These are phyloP conservation scores for Trametes sp. DNA, from an alignment of 1,284 basidiomycete species.

Conservation along the genomic window DNA sequence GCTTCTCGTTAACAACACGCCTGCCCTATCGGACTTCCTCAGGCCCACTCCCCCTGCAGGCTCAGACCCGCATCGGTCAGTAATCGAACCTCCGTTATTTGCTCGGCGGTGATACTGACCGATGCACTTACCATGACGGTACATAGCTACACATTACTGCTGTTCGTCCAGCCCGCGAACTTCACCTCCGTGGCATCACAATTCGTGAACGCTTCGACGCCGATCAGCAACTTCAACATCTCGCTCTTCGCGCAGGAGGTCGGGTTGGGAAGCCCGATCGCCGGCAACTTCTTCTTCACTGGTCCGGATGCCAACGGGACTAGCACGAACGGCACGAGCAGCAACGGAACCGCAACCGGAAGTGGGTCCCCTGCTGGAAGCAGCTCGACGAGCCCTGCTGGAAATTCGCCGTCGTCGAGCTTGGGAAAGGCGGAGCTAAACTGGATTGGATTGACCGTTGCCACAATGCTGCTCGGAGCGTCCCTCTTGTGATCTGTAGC, in stretches of 20 bases:
- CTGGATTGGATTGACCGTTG: conserved; percentile 2
- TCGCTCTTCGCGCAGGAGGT: conserved; percentile 38
- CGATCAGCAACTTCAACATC: conserved; percentile 41
- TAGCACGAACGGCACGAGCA: conserved; percentile 13
- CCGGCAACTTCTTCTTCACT: conserved; percentile 43
- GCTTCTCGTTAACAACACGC: conserved; percentile 46
- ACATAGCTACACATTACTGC: conserved; percentile 39
- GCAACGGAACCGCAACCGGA: conserved; percentile 10
- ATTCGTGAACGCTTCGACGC: conserved; percentile 35
- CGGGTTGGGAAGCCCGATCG: conserved; percentile 40
- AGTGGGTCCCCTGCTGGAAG: conserved; percentile 1
- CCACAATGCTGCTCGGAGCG: conserved; percentile 15
- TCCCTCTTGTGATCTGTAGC: conserved; percentile 5
- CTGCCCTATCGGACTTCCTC: conserved; percentile 49
- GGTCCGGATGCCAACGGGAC: conserved; percentile 32
- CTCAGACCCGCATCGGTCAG: conserved; percentile 55
- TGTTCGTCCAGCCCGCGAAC: conserved; percentile 40
- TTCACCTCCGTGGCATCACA: conserved; percentile 33
- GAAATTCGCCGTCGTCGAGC: conserved; percentile 11
- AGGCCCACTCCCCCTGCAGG: conserved; percentile 52
- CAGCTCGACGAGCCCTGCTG: conserved; percentile 11
- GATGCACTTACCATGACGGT: background rate
- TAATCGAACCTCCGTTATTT: conserved; percentile 25
- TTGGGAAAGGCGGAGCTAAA: conserved; percentile 15
- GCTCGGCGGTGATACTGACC: background rate